Evolutionary conservation across 306 rosid genomes (phyloP), one percentile per base, ranked within the genome.

Genomic region (Prunus fruticosa): DNA sequence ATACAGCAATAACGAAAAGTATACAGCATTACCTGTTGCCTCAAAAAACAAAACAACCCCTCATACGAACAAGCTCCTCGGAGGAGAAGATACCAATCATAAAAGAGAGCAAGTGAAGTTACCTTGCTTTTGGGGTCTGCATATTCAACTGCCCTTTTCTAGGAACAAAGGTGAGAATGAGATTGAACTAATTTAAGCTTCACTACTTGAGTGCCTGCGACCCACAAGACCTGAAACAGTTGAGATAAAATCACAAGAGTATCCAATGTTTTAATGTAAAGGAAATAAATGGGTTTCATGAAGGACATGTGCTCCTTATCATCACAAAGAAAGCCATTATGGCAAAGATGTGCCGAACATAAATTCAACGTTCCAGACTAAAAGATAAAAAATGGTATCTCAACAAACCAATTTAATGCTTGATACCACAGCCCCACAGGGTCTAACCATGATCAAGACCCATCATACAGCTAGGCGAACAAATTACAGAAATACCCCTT

Each of bases 121-220:
- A 96, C 98, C 99, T 91, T 80, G 97, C 84, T 87, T 96, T 96
- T 16, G 99, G 91, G 84, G 99, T 92, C 88, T 96, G 99, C 99
- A 96, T 96, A 61, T 66, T 85, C 83, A 77, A 64, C 58, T 61
- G 73, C 64, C 68, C 84, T 82, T 75, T 78, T 77, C 62, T 23
- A 54, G 60, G 74, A 78, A 57, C 83, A 54, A 81, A 81, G 76
- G 54, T 22, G 73, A 84, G 74, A 73, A 2, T 62, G 58, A 38
- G 74, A 71, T 2, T 67, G 63, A 38, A 75, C 75, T 65, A 71
- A 69, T 76, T 80, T 73, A 80, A 77, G 81, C 81, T 84, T 72
- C 74, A 68, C 81, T 30, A 62, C 86, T 89, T 87, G 80, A 90
- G 87, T 86, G 91, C 89, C 82, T 78, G 76, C 84, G 91, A 80